These are phyloP conservation scores for Sporothrix variecibatus DNA, from an alignment of 2,329 filamentous ascomycete genomes.

Conservation along the genomic window DNA sequence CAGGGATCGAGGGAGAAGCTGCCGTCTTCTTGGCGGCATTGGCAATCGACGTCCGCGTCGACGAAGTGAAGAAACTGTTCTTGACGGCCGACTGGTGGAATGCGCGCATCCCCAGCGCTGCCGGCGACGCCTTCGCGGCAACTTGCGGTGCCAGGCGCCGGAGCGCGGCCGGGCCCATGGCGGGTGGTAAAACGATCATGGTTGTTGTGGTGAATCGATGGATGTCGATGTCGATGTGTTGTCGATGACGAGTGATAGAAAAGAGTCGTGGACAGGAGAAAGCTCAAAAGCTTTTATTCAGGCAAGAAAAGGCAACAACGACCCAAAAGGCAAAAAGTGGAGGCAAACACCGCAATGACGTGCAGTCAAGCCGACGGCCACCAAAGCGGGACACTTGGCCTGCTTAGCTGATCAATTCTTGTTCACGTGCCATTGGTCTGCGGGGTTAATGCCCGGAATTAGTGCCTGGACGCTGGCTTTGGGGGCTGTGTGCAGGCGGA, in stretches of 20 bases:
- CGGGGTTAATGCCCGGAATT: constrained; percentile 22
- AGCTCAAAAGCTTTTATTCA: constrained; percentile 17
- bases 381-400: neutral
- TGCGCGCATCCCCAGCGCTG: constrained; percentile 12
- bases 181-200: constrained; percentile 28
- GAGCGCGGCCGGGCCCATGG: constrained; percentile 24
- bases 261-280: neutral
- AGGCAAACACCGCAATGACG: constrained; percentile 22
- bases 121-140: constrained; percentile 18
- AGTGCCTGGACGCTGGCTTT: neutral
- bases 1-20: neutral
- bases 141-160: constrained; percentile 28
- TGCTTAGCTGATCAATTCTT: neutral
- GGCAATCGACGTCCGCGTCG: neutral
- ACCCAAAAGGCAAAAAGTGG: no score
- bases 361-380: neutral
- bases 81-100: constrained; percentile 26
- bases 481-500: neutral
- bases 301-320: neutral
- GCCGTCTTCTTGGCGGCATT: neutral
- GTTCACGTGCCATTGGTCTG: constrained; percentile 20
- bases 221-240: constrained; percentile 15
- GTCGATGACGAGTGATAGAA: neutral
- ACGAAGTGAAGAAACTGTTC: constrained; percentile 23
- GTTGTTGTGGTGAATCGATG: constrained; percentile 6